Conservation (phyloP, 257 asterid genomes). For the Solanum bukasovii region DNA sequence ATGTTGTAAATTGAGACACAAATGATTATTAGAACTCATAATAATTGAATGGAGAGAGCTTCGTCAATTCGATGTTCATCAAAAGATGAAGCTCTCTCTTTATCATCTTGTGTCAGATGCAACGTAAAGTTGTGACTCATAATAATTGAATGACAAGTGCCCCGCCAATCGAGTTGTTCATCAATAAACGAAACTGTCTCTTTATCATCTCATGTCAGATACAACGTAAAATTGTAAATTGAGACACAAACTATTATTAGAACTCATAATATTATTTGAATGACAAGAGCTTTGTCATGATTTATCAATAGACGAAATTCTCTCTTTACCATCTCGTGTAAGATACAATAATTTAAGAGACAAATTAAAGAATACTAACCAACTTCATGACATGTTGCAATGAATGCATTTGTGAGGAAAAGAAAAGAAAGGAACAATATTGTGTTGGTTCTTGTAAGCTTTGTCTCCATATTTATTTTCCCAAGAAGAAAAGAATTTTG, state of each 20-base stretch:
- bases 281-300: too few relatives aligned
- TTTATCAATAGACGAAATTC: background rate
- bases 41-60: too few relatives aligned
- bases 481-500: background rate
- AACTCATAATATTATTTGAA: background rate
- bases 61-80: background rate
- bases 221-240: background rate
- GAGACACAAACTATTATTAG: too few relatives aligned
- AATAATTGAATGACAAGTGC: background rate
- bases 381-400: slow-evolving; percentile 38
- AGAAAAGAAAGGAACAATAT: slow-evolving; percentile 14
- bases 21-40: too few relatives aligned
- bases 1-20: background rate
- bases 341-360: background rate
- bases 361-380: slow-evolving; percentile 14
- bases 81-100: background rate
- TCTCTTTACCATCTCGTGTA: background rate
- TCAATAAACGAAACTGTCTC: background rate
- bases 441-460: background rate
- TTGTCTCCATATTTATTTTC: slow-evolving; percentile 1
- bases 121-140: background rate
- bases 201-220: background rate
- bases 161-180: background rate
- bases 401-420: slow-evolving; percentile 9
- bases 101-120: background rate